phyloP scores from a whole-genome alignment of 805 yeast species.

The Spathaspora arborariae region DNA sequence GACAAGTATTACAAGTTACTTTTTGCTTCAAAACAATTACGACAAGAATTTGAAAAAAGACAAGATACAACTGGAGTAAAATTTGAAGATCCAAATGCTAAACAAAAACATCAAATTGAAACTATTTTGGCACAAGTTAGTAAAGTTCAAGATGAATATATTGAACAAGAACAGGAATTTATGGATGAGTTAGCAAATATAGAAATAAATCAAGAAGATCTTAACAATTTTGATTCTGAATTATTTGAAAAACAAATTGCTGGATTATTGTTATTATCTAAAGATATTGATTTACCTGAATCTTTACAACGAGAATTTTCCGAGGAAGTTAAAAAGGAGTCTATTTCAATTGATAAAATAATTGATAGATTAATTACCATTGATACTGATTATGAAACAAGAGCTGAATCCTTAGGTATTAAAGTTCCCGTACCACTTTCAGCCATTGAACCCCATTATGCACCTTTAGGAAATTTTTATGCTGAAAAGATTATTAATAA shows the following conservation, averaged over 20 bases:
- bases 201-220: slow-evolving; percentile 8
- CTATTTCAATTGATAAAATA: slow-evolving; percentile 3
- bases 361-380: slow-evolving; percentile 4
- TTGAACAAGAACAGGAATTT: slow-evolving; percentile 19
- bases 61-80: slow-evolving; percentile 6
- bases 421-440: slow-evolving; percentile 16
- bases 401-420: slow-evolving; percentile 42
- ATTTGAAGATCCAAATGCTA: slow-evolving; percentile 20
- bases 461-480: slow-evolving; percentile 46
- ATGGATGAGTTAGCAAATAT: slow-evolving; percentile 13
- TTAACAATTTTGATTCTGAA: slow-evolving; percentile 33
- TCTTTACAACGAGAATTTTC: slow-evolving; percentile 37
- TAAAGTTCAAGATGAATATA: slow-evolving; percentile 19
- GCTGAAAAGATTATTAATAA: slow-evolving; percentile 52
- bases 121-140: slow-evolving; percentile 24
- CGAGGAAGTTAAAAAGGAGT: slow-evolving; percentile 2
- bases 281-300: slow-evolving; percentile 62
- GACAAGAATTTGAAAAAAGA: slow-evolving; percentile 2
- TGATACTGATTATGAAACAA: slow-evolving; percentile 19
- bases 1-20: slow-evolving; percentile 23
- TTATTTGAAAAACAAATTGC: slow-evolving; percentile 56
- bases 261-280: slow-evolving; percentile 61
- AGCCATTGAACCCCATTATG: slow-evolving; percentile 25
- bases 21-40: slow-evolving; percentile 5
- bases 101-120: slow-evolving; percentile 26